Base-by-base conservation (phyloP, 495 filamentous ascomycete genomes). In the Trichoderma parareesei region DNA sequence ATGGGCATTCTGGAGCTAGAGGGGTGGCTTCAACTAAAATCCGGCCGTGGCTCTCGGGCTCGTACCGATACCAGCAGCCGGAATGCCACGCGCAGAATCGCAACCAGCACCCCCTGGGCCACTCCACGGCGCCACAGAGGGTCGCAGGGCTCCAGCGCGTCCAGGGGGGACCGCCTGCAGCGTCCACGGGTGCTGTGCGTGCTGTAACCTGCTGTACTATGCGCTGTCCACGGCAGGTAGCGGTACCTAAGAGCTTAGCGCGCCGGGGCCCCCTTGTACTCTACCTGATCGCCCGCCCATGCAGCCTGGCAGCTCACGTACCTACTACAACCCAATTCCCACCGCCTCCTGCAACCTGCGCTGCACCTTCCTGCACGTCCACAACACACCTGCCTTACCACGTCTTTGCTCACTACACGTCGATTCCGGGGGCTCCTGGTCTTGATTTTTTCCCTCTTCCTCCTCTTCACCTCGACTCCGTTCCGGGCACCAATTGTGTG, bases 151-250 rank as follows among this genome's bases (percentile, higher is more conserved):
- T 49, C 46, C 20, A 57, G 53, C 20, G 53, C 27, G 20, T 18
- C 48, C 27, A 27, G 27, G 37, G 53, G 53, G 53, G 53, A 37
- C 33, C 53, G 53, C 53, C 53, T 57, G 33, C 11, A 27, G 27
- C 53, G 27, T 27, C 27, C 27, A 27, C 27, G 27, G 27, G 0
- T 57, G 53, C 53, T 57, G 53, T 57, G 53, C 53, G 53, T 57
- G 53, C 53, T 57, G 53, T 57, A 57, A 49, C 46, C n/a, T 49
- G 46, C 53, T 57, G 53, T 49, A 49, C 46, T 49, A 57, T 57
- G 53, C 53, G 53, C 53, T 57, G 53, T 57, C 20, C 53, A 57
- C 20, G 27, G 53, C 53, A 57, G 37, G 53, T 37, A 57, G 53
- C 20, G 4, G 33, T 37, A 57, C 27, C 27, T 27, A 27, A 27